Conservation (phyloP, 768 basidiomycete species). For the Serendipita sp. region DNA sequence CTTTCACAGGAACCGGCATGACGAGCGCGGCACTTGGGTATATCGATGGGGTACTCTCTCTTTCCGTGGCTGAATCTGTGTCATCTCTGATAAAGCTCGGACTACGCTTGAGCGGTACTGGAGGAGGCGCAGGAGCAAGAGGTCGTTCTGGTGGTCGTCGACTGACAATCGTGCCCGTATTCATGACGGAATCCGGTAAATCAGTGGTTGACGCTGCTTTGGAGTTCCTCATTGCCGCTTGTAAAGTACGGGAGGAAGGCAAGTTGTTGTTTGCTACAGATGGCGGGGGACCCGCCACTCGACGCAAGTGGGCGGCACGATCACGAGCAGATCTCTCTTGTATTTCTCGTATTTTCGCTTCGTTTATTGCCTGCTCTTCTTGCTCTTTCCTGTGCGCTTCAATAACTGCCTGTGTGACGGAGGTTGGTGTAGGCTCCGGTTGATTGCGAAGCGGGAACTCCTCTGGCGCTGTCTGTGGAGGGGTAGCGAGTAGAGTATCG, state of each 20-base stretch:
- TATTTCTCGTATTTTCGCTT: neutral
- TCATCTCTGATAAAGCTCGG: neutral
- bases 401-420: neutral
- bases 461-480: neutral
- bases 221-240: neutral
- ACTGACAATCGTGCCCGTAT: neutral
- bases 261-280: neutral
- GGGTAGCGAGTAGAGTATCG: too few relatives aligned
- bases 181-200: neutral
- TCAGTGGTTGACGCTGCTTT: neutral
- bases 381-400: neutral
- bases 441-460: neutral
- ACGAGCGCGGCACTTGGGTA: neutral
- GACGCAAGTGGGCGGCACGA: neutral
- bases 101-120: neutral
- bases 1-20: neutral
- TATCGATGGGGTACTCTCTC: neutral
- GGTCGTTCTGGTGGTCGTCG: neutral
- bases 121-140: neutral
- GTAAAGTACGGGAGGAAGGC: neutral
- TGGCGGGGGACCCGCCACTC: neutral
- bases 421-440: neutral
- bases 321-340: neutral
- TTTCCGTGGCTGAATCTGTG: neutral
- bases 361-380: neutral